Conservation (phyloP, 805 yeast species). For the Tetrapisispora taiwanensis region DNA sequence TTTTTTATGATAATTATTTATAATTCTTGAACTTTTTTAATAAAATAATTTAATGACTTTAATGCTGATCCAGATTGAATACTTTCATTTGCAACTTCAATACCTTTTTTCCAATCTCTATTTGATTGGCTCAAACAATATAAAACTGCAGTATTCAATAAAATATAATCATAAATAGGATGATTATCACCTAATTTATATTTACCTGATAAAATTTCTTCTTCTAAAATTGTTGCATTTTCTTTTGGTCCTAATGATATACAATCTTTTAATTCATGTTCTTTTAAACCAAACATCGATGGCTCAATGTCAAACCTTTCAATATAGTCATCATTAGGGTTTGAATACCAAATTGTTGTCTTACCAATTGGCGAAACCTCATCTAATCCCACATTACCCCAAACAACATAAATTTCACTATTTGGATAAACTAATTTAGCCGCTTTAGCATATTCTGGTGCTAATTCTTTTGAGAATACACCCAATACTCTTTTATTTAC, state of each 20-base stretch:
- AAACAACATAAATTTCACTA: conserved; percentile 70
- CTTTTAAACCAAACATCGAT: conserved; percentile 67
- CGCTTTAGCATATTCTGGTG: conserved; percentile 76
- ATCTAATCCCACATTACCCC: conserved; percentile 86
- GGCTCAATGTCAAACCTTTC: conserved; percentile 48
- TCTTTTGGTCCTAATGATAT: conserved; percentile 79
- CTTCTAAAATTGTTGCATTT: conserved; percentile 52
- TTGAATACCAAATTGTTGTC: conserved; percentile 70
- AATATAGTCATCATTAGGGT: conserved; percentile 26
- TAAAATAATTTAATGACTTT: conserved; percentile 45
- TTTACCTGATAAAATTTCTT: conserved; percentile 35
- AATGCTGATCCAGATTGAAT: conserved; percentile 61
- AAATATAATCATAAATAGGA: conserved; percentile 81
- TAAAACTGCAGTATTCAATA: conserved; percentile 80
- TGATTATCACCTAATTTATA: conserved; percentile 36
- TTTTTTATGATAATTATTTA: no score
- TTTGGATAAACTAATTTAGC: conserved; percentile 44
- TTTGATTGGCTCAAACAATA: conserved; percentile 69
- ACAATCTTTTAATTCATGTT: conserved; percentile 59
- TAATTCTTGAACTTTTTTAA: conserved; percentile 7
- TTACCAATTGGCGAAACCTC: conserved; percentile 86
- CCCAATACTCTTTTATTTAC: conserved; percentile 75
- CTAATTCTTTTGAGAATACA: conserved; percentile 71
- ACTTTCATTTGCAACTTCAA: conserved; percentile 56
- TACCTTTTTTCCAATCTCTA: conserved; percentile 67